Base-by-base conservation (phyloP, 106 monocot species). In the Acorus gramineus region DNA sequence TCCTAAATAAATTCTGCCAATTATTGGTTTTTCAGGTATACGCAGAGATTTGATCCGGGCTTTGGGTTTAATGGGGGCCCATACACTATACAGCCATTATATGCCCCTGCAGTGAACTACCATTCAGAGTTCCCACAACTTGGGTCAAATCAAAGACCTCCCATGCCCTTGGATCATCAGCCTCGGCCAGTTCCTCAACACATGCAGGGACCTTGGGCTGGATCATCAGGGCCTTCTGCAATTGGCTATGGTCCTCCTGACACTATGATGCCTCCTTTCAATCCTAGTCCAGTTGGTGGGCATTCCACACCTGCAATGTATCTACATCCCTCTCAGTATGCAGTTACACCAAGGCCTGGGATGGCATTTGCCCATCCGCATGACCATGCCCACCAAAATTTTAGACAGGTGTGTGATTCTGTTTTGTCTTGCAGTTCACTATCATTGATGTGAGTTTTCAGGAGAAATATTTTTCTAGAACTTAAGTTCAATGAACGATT, bases 31-130 rank as follows among this genome's bases (percentile, higher is more conserved):
- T 69, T 55, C 76, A 94, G 93, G 75, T 90, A 95, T 50, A 78
- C 76, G 77, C 84, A 95, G 72, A 78, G 90, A 65, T 95, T 90
- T 74, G 90, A 90, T 74, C 94, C 94, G 66, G 94, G 94, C n/a
- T 95, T 95, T 80, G 94, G 90, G 61, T 95, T 87, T 53, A 82
- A 57, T 71, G 78, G 83, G 49, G 94, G 86, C 13, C 66, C 67
- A 14, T 95, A 84, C 66, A 57, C 80, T 11, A 80, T 95, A 42
- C 94, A 84, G 53, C 76, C 94, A 3, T 61, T 95, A 62, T 90
- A 86, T 72, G 63, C 86, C 4, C 94, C 94, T 56, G 78, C 81
- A 66, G 80, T 95, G 46, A 95, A 84, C 71, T 90, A 95, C 63
- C 84, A 95, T 52, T 82, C 90, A 9, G 94, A 90, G 63, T 95